Evolutionary conservation across 352 stramenopile species (phyloP), one percentile per base, ranked within the genome.

Genomic region (Phytophthora meadii): DNA sequence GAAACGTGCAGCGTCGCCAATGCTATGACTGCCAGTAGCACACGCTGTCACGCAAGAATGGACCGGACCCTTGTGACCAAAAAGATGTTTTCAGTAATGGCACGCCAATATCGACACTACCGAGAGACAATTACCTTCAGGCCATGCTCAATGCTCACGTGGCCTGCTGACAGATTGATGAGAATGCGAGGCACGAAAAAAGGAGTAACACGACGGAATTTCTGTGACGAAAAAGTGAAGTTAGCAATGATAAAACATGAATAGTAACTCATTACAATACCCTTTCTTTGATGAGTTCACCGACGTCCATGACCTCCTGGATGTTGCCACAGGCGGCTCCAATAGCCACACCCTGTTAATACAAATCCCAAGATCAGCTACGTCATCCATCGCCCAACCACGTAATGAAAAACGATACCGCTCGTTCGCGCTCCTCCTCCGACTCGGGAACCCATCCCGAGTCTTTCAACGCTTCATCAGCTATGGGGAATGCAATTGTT

Each of bases 41-140:
- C 97, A 99, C 0, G 97, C 97, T 5, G 94, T 98, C 40, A 97
- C 91, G 49, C 98, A 90, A 45, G 93, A 95, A 71, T 98, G 98
- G 68, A 98, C 99, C 3, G 97, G 97, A 37, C 97, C 97, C 79
- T n/a, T 92, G 24, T 14, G 15, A 52, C 15, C 8, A 34, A 27
- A 10, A 30, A 3, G 3, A 48, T 32, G 1, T n/a, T n/a, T 11
- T 30, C 42, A 48, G 42, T 36, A 36, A 36, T 12, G 30, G 30
- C 14, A 14, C 9, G 30, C 30, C 30, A 14, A 48, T 7, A 48
- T 10, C 5, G 28, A 12, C 17, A 28, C 10, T 19, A 48, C 19
- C 9, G 42, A 48, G 42, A 48, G 9, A 48, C 2, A 12, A 25
- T 19, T 17, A 88, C 82, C 77, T 96, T 90, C 5, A 98, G 74